Percentiles rank a stretch among this genome's conserved stretches.
Conservation (phyloP, 208 protist species). For the Acanthamoeba lenticulata region DNA sequence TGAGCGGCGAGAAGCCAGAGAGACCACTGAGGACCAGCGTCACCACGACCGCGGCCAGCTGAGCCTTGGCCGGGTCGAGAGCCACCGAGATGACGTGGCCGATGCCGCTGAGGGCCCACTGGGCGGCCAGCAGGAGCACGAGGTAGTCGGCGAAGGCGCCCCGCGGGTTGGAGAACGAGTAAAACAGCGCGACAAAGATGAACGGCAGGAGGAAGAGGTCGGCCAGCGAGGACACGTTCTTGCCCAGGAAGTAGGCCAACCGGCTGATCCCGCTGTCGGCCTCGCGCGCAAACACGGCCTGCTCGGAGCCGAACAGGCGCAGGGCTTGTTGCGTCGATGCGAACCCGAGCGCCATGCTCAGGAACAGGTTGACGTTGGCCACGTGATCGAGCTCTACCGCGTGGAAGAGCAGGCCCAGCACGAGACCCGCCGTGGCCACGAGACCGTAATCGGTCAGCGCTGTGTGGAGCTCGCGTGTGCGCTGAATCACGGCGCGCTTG, state of each 20-base stretch:
- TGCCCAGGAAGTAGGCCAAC: slow-evolving; percentile 57
- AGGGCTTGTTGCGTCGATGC: neutral
- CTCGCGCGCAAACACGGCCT: slow-evolving; percentile 4
- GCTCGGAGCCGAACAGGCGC: slow-evolving; percentile 18
- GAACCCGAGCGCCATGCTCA: slow-evolving; percentile 21
- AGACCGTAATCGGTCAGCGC: slow-evolving; percentile 5
- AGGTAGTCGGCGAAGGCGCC: slow-evolving; percentile 13
- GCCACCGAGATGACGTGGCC: slow-evolving; percentile 33
- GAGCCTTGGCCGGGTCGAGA: slow-evolving; percentile 4
- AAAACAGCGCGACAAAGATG: slow-evolving; percentile 51
- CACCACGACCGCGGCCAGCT: slow-evolving; percentile 29
- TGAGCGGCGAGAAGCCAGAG: slow-evolving; percentile 31
- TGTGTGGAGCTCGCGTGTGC: neutral
- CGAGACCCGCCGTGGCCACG: neutral
- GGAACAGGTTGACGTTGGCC: slow-evolving; percentile 17
- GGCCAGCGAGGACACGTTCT: slow-evolving; percentile 27
- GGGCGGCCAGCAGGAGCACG: neutral
- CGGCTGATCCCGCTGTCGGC: neutral
- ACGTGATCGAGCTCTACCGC: neutral
- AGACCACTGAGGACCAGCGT: neutral
- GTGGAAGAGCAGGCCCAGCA: slow-evolving; percentile 13
- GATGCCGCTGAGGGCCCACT: neutral
- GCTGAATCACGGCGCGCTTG: neutral
- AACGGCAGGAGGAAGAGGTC: slow-evolving; percentile 31
- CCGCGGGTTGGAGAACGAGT: slow-evolving; percentile 33